Percentiles rank a stretch among this genome's conserved stretches.
Conservation (phyloP, 352 stramenopile genomes). For the Thalassiosira hispida region DNA sequence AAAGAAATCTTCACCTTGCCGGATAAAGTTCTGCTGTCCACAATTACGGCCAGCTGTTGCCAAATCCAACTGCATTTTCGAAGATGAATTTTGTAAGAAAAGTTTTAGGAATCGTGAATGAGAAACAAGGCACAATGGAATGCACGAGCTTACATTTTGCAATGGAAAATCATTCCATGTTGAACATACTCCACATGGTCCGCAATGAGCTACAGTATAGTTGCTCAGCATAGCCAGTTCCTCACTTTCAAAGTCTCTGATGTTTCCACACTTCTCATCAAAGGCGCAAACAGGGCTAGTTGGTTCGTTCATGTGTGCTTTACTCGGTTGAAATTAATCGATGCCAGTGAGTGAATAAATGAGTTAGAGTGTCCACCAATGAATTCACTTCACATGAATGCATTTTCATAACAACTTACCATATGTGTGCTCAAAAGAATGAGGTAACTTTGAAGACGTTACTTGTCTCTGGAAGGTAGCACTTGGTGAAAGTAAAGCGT, state of each 20-base stretch:
- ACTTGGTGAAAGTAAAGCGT: too few relatives aligned
- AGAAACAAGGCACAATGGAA: not conserved
- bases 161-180: conserved; percentile 36
- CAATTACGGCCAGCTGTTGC: too few relatives aligned
- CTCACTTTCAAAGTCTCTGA: conserved; percentile 32
- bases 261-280: conserved; percentile 44
- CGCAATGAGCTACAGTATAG: conserved; percentile 42
- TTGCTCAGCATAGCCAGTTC: conserved; percentile 40
- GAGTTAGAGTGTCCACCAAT: too few relatives aligned
- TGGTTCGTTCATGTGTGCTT: conserved; percentile 6
- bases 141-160: not conserved
- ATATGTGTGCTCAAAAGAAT: too few relatives aligned
- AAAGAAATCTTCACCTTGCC: too few relatives aligned
- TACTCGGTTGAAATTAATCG: not conserved
- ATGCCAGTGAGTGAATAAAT: too few relatives aligned
- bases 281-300: conserved; percentile 45
- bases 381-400: too few relatives aligned
- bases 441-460: not conserved
- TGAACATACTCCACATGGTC: conserved; percentile 24
- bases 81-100: not conserved
- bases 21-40: too few relatives aligned
- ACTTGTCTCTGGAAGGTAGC: not conserved
- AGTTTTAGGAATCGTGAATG: not conserved
- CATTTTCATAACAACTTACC: too few relatives aligned
- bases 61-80: too few relatives aligned